Percentiles rank a stretch among this genome's conserved stretches.
Evolutionary conservation across 208 protist species (phyloP).

Genomic region (Leishmania mexicana): DNA sequence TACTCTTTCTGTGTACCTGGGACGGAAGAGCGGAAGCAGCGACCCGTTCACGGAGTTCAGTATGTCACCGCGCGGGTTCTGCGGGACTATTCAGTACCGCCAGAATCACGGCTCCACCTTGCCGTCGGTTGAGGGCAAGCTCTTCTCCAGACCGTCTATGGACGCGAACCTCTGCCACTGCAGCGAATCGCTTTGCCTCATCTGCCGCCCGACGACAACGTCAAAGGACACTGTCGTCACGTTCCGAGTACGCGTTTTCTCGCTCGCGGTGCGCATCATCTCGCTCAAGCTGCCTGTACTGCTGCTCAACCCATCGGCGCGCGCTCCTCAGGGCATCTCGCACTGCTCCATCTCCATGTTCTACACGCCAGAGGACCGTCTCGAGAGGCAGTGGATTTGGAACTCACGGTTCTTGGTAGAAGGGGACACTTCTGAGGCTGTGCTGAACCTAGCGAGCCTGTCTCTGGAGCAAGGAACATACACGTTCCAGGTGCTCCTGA

Average conservation of each 20-base stretch:
- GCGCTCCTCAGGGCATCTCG: conserved; percentile 29
- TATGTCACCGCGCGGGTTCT: conserved; percentile 75
- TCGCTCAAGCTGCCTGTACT: conserved; percentile 30
- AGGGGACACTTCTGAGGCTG: conserved; percentile 36
- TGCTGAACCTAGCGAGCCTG: conserved; percentile 25
- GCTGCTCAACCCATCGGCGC: conserved; percentile 19
- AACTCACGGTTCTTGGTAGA: conserved; percentile 52
- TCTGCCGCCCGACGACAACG: conserved; percentile 28
- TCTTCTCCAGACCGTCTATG: conserved; percentile 5
- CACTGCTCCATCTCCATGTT: conserved; percentile 40
- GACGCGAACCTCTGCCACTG: conserved; percentile 27
- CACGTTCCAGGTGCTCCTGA: conserved; percentile 35
- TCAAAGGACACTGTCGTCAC: conserved; percentile 24
- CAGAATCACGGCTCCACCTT: conserved; percentile 62
- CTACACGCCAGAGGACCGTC: conserved; percentile 13
- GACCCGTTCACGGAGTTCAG: conserved; percentile 73
- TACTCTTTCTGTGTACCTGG: conserved; percentile 73
- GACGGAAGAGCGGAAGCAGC: conserved; percentile 78
- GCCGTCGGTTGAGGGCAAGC: conserved; percentile 53
- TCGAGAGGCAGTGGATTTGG: conserved; percentile 58
- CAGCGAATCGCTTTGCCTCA: conserved; percentile 34
- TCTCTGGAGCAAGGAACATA: conserved; percentile 40
- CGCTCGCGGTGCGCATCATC: conserved; percentile 28
- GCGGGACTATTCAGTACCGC: conserved; percentile 86
- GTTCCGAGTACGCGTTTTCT: conserved; percentile 26